Evolutionary conservation across 176 grass and related monocot genomes (phyloP).

Genomic region (Hordeum marinum): DNA sequence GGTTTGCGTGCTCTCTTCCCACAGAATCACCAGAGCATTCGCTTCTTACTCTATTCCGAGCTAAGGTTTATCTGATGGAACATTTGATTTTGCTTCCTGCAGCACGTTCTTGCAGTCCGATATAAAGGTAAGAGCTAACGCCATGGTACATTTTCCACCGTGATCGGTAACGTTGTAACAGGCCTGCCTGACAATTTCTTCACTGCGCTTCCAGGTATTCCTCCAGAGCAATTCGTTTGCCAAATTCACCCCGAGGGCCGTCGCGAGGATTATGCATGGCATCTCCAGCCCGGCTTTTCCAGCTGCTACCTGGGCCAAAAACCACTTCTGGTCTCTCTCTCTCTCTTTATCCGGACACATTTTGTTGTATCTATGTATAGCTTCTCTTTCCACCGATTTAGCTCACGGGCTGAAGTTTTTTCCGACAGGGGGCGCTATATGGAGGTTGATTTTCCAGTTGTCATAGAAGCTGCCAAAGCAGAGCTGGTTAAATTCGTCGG

Average conservation of each 20-base stretch:
- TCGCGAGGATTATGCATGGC: conserved; percentile 92
- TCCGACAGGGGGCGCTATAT: conserved; percentile 67
- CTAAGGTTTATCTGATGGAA: neutral
- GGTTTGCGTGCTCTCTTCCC: conserved; percentile 46
- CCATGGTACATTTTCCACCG: neutral
- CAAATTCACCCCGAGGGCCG: conserved; percentile 83
- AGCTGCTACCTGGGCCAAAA: conserved; percentile 72
- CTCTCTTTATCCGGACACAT: neutral
- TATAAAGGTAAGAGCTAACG: conserved; percentile 57
- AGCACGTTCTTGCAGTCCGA: conserved; percentile 88
- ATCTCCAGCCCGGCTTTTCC: conserved; percentile 81
- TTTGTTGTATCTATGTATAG: neutral
- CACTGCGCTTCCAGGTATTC: conserved; percentile 55
- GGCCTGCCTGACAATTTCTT: neutral
- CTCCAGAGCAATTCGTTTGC: conserved; percentile 78
- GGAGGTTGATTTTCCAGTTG: conserved; percentile 76
- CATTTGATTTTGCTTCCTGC: conserved; percentile 30
- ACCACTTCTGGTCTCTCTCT: conserved; percentile 69
- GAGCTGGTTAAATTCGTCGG: conserved; percentile 69
- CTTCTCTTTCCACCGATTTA: neutral
- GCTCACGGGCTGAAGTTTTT: neutral
- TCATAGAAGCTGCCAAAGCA: conserved; percentile 89
- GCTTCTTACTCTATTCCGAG: neutral
- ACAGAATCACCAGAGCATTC: neutral
- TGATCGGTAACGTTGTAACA: neutral